phyloP scores from a whole-genome alignment of 805 yeast genomes.

The Starmera amethionina region DNA sequence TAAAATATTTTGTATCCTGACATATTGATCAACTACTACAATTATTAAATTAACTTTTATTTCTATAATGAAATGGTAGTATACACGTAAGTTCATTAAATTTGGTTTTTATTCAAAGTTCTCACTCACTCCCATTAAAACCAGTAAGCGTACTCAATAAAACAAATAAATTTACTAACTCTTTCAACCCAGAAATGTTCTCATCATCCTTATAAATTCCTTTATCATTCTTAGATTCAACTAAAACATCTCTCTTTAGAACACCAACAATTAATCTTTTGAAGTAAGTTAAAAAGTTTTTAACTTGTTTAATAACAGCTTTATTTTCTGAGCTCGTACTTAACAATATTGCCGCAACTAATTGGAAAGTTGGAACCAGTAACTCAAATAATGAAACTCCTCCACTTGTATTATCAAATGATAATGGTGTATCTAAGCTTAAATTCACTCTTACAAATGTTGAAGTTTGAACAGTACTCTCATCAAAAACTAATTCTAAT shows the following conservation, averaged over 20 bases:
- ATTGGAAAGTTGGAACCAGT: conserved; percentile 64
- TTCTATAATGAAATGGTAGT: not conserved
- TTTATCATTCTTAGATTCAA: conserved; percentile 18
- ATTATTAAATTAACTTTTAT: not conserved
- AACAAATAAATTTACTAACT: conserved; percentile 46
- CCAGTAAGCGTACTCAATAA: conserved; percentile 41
- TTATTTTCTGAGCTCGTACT: conserved; percentile 73
- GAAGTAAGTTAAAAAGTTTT: conserved; percentile 39
- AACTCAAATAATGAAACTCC: conserved; percentile 54
- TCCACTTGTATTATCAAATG: conserved; percentile 20
- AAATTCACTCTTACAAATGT: conserved; percentile 33
- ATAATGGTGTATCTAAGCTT: conserved; percentile 42
- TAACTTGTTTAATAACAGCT: conserved; percentile 44
- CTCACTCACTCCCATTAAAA: conserved; percentile 25
- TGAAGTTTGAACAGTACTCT: conserved; percentile 19
- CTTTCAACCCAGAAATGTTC: conserved; percentile 31
- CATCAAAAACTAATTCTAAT: conserved; percentile 38
- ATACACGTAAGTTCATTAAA: no score
- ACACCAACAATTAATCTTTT: conserved; percentile 50
- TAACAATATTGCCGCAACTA: conserved; percentile 54
- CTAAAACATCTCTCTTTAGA: conserved; percentile 44
- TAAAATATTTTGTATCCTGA: not conserved
- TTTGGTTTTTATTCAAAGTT: not conserved
- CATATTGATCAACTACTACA: not conserved
- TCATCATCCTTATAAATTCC: conserved; percentile 20